These are phyloP conservation scores for Stephania yunnanensis DNA, from an alignment of 164 flowering plant species.

Conservation along the genomic window DNA sequence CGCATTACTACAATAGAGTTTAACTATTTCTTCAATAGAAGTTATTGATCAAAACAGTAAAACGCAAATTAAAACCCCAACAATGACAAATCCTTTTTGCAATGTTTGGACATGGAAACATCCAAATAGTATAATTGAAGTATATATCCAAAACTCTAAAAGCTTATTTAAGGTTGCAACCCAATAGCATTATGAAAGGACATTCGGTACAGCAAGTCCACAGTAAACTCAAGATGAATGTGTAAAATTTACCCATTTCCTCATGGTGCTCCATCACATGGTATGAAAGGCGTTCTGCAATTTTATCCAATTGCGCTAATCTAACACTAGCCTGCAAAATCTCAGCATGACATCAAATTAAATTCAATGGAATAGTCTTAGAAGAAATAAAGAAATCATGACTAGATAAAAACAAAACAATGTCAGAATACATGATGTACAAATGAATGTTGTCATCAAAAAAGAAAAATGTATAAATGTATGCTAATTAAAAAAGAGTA, in stretches of 20 bases:
- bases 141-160: background rate
- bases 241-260: slow-evolving; percentile 78
- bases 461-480: background rate
- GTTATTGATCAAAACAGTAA: background rate
- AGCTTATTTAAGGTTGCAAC: background rate
- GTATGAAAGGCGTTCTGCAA: slow-evolving; percentile 70
- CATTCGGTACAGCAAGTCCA: background rate
- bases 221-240: background rate
- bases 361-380: slow-evolving; percentile 1
- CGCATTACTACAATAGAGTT: background rate
- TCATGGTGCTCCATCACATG: slow-evolving; percentile 98
- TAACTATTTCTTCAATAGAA: background rate
- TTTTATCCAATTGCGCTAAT: slow-evolving; percentile 81
- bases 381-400: slow-evolving; percentile 5
- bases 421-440: slow-evolving; percentile 4
- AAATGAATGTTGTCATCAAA: background rate
- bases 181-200: background rate
- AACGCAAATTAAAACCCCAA: background rate
- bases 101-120: background rate
- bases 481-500: background rate
- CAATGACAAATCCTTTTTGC: background rate
- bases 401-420: slow-evolving; percentile 7
- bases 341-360: slow-evolving; percentile 8
- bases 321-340: slow-evolving; percentile 74
- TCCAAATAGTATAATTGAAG: background rate